Base-by-base conservation (phyloP, 371 early-diverging fungal species). In the Haplosporangium sp. region DNA sequence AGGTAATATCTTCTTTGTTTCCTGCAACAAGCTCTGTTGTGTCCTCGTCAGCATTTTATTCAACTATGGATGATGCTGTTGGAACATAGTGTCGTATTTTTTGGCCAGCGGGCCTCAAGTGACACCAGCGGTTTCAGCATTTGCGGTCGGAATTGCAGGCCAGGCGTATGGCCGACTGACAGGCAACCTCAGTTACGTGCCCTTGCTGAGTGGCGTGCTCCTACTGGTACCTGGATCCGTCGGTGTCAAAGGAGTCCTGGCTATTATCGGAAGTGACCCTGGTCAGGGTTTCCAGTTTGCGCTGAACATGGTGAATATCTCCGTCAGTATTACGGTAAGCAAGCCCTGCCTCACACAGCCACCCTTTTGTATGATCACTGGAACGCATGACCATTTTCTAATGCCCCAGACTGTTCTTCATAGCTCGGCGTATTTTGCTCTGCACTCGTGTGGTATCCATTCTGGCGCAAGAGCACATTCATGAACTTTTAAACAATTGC, bases 221-320 rank as follows among this genome's bases (percentile, higher is more conserved):
- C 81, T 86, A 60, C 62, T 90, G 41, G 90, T 90, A 0, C 90
- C 90, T 2, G 87, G 90, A 60, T 84, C 85, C 74, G 81, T 90
- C 20, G 86, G 86, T 14, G 83, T 82, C 66, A 74, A 64, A 48
- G 83, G 84, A 55, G 74, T 29, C 37, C 62, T 69, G 56, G 59
- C 67, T 6, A 54, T 80, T 43, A 71, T 83, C 20, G 69, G 69
- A 18, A 82, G 81, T 38, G 83, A 84, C 45, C 79, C 83, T 11
- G 73, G 76, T 52, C 84, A 86, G 64, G 86, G 86, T n/a, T 84
- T 85, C 50, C 70, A 68, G 2, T 86, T 87, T 76, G 86, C 86
- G 0, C 59, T 87, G 55, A 74, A 72, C 45, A 85, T 86, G 86
- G 84, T 87, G 59, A 83, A 85, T 47, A 74, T 81, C 13, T 70